Evolutionary conservation across 306 rosid species (phyloP).

Genomic region (Coriaria nepalensis): DNA sequence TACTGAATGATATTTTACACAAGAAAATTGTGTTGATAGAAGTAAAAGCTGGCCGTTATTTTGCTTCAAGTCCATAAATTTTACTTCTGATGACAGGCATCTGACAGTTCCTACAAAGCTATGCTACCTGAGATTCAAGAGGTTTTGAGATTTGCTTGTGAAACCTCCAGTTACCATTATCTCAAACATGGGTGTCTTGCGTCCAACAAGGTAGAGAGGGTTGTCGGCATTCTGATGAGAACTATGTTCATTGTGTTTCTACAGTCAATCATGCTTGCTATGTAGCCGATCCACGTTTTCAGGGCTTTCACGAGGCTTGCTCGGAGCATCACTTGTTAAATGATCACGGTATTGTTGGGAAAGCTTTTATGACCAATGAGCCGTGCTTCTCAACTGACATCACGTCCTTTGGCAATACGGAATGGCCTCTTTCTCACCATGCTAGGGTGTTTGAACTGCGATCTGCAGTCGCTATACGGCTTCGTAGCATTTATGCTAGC

Average conservation of each 20-base stretch:
- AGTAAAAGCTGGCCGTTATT: conserved; percentile 18
- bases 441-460: conserved; percentile 69
- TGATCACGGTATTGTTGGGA: conserved; percentile 88
- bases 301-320: conserved; percentile 87
- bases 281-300: conserved; percentile 56
- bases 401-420: conserved; percentile 63
- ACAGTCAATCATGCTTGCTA: conserved; percentile 67
- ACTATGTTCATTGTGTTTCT: conserved; percentile 63
- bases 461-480: conserved; percentile 65
- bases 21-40: background rate
- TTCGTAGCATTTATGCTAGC: conserved; percentile 59
- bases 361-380: conserved; percentile 52
- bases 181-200: conserved; percentile 98
- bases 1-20: conserved; percentile 11
- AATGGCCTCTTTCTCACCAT: conserved; percentile 75
- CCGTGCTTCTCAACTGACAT: conserved; percentile 59
- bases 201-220: conserved; percentile 55
- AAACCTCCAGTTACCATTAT: conserved; percentile 74
- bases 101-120: too few species aligned
- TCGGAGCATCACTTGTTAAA: conserved; percentile 83
- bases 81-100: too few species aligned
- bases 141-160: conserved; percentile 64
- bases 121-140: conserved; percentile 58
- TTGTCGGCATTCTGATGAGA: conserved; percentile 76
- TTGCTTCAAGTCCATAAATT: conserved; percentile 8